Conservation (phyloP, 768 basidiomycete genomes). For the Russula earlei region DNA sequence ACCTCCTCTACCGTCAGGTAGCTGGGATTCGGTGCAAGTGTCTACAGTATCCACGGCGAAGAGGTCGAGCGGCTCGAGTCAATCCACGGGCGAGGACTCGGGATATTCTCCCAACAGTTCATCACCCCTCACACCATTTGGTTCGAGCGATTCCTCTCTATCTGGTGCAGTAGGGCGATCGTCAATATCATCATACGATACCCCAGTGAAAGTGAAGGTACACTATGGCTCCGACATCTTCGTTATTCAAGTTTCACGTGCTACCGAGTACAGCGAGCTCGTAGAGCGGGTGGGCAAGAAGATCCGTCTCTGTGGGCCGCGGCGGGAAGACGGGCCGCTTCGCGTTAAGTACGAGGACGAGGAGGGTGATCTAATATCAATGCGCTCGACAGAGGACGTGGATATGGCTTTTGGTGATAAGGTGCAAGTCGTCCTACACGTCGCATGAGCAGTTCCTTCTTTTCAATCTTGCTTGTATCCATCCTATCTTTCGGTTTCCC, state of each 20-base stretch:
- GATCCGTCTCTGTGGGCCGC: slow-evolving; percentile 83
- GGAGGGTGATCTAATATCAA: slow-evolving; percentile 82
- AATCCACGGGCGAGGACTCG: slow-evolving; percentile 73
- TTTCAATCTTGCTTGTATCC: slow-evolving; percentile 3
- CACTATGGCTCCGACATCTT: slow-evolving; percentile 94
- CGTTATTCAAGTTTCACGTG: slow-evolving; percentile 78
- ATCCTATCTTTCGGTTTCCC: slow-evolving; percentile 1
- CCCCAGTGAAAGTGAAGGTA: slow-evolving; percentile 83
- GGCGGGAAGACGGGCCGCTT: slow-evolving; percentile 69
- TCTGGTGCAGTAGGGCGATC: slow-evolving; percentile 39
- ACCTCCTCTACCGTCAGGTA: slow-evolving; percentile 41
- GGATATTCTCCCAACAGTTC: slow-evolving; percentile 79
- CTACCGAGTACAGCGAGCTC: slow-evolving; percentile 72
- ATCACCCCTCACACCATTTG: slow-evolving; percentile 84
- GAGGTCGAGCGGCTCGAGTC: slow-evolving; percentile 77
- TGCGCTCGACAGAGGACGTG: slow-evolving; percentile 87
- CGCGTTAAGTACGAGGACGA: slow-evolving; percentile 87
- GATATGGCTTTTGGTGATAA: slow-evolving; percentile 87
- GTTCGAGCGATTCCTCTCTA: slow-evolving; percentile 79
- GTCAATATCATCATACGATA: slow-evolving; percentile 45
- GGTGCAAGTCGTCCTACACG: slow-evolving; percentile 79
- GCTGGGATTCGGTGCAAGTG: slow-evolving; percentile 42
- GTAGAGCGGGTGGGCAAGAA: slow-evolving; percentile 88
- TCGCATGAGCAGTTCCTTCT: slow-evolving; percentile 42
- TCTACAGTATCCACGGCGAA: slow-evolving; percentile 40